A percentile compares a stretch with the other conserved stretches of the same genome.
phyloP scores from a whole-genome alignment of 257 asterid genomes.

The Gardenia jasminoides region DNA sequence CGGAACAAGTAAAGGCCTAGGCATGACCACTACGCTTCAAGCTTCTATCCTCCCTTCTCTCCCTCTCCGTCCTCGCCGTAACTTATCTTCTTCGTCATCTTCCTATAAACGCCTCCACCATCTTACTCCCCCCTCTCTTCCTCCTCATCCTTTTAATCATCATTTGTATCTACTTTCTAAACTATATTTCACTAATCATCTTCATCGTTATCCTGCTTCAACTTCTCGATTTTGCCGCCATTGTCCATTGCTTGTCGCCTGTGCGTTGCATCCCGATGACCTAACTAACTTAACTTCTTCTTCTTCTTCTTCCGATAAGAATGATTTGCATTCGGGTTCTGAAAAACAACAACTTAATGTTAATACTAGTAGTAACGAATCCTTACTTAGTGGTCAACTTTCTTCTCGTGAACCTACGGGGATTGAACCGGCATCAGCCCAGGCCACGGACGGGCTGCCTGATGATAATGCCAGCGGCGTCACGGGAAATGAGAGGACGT shows the following conservation, averaged over 20 bases:
- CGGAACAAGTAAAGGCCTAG: constrained; percentile 16
- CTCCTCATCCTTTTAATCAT: constrained; percentile 22
- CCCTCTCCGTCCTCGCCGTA: constrained; percentile 6
- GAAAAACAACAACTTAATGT: constrained; percentile 18
- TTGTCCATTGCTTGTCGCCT: constrained; percentile 35
- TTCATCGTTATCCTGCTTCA: not conserved
- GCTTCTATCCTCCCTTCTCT: constrained; percentile 46
- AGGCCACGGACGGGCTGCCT: not conserved
- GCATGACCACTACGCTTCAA: constrained; percentile 46
- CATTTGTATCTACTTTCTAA: not conserved
- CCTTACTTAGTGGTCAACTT: constrained; percentile 9
- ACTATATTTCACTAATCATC: not conserved
- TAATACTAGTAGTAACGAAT: constrained; percentile 13
- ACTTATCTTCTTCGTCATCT: constrained; percentile 17
- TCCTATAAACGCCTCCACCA: constrained; percentile 26
- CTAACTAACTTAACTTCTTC: constrained; percentile 20
- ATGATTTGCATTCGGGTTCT: constrained; percentile 19
- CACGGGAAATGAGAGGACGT: constrained; percentile 24
- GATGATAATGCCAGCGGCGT: constrained; percentile 7
- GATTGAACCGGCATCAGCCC: not conserved
- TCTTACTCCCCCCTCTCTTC: constrained; percentile 11
- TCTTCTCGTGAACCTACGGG: constrained; percentile 24
- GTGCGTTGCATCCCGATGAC: constrained; percentile 54
- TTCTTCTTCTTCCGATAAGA: constrained; percentile 19
- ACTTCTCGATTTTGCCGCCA: constrained; percentile 41